A percentile compares a stretch with the other conserved stretches of the same genome.
Evolutionary conservation across 2,329 filamentous ascomycete species (phyloP).

Genomic region (Phaeosphaeriaceae sp.): DNA sequence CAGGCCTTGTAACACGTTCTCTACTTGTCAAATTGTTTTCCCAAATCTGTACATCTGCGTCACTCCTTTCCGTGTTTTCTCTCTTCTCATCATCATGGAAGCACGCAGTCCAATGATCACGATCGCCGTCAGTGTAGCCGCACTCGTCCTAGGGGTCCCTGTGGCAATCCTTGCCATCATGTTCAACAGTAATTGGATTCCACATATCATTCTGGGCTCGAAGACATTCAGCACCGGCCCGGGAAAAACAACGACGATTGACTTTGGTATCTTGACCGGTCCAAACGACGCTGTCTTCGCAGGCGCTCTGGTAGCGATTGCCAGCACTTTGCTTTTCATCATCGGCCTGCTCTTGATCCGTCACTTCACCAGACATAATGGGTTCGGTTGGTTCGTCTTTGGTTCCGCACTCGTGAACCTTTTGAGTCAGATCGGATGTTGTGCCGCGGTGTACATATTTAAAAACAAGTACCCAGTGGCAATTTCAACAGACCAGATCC

Average conservation of each 20-base stretch:
- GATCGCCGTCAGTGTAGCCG: background rate
- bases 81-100: background rate
- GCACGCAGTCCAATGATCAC: background rate
- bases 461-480: background rate
- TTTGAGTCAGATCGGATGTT: background rate
- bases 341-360: background rate
- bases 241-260: background rate
- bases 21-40: background rate
- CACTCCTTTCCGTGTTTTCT: background rate
- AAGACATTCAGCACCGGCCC: background rate
- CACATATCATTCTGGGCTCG: background rate
- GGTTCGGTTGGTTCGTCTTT: background rate
- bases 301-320: background rate
- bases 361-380: constrained; percentile 1
- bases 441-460: background rate
- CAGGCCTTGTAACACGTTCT: background rate
- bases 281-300: background rate
- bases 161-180: background rate
- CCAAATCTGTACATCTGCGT: background rate
- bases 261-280: background rate
- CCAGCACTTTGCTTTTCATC: background rate
- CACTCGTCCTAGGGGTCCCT: background rate
- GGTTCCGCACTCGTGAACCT: background rate
- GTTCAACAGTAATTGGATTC: background rate
- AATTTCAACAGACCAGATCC: background rate